Evolutionary conservation across 2,329 filamentous ascomycete species (phyloP), one percentile per base, ranked within the genome.

Genomic region (Alternaria brassicae): DNA sequence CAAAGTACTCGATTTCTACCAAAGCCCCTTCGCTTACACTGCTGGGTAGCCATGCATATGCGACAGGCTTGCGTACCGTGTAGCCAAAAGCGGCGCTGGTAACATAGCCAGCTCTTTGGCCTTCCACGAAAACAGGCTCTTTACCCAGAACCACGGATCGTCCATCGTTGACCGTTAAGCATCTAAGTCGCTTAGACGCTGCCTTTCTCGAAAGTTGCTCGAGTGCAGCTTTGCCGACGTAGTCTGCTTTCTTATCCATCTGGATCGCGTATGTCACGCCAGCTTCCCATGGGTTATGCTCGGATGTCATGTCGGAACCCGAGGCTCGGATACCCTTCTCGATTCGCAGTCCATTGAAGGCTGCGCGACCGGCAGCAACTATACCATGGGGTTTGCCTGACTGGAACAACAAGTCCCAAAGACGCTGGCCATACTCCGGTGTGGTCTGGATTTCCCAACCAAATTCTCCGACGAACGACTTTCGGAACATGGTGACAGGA

Each of bases 1-100:
- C 85, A 72, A 89, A 89, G 68, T 89, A 89, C 65, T 88, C 85
- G 56, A 89, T 80, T 67, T 88, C 85, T 0, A 89, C 84, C 0
- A 65, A 56, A 3, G 82, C 78, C 0, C 85, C 85, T 41, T 85
- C 81, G 0, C 53, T 57, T 2, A 87, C 67, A 2, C 64, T 67
- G 10, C 72, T 78, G 0, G 86, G 85, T 12, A 89, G 73, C 77
- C 85, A 87, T 0, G 85, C 83, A 69, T 85, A 88, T 0, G 85
- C 86, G 12, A 88, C 78, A 0, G 87, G 86, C 71, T 84, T 87
- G 25, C 84, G 74, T 9, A 89, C 70, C 0, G 83, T 86, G 66
- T 86, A 88, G 0, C 84, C 87, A 66, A 88, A 89, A 0, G 84
- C 85, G 1, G 86, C 83, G 51, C 81, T 88, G 2, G 86, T 88